These are phyloP conservation scores for Suillus spraguei DNA, from an alignment of 768 basidiomycete genomes.

Conservation along the genomic window DNA sequence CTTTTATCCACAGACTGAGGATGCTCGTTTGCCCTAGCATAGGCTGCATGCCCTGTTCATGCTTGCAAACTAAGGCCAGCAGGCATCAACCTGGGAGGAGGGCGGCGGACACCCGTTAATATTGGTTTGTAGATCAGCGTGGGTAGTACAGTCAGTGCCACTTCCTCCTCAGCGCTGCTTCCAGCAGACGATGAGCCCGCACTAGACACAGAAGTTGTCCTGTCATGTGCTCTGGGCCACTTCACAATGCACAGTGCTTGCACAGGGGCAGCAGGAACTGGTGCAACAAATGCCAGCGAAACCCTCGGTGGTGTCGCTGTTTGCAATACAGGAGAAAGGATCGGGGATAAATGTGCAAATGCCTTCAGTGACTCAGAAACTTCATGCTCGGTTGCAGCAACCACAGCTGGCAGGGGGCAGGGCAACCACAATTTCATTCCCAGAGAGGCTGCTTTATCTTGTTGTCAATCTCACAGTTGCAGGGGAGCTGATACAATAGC, in stretches of 20 bases:
- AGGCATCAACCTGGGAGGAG: slow-evolving; percentile 22
- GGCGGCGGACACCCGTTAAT: slow-evolving; percentile 30
- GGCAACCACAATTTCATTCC: slow-evolving; percentile 4
- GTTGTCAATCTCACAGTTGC: neutral
- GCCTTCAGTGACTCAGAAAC: neutral
- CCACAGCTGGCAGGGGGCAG: neutral
- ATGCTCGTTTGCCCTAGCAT: slow-evolving; percentile 11
- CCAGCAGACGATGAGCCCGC: slow-evolving; percentile 9
- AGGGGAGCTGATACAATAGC: neutral
- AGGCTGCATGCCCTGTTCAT: slow-evolving; percentile 1
- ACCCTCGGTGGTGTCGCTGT: slow-evolving; percentile 4
- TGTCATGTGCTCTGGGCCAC: slow-evolving; percentile 26
- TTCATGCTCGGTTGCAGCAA: neutral
- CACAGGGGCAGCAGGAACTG: slow-evolving; percentile 22
- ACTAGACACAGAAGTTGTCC: slow-evolving; percentile 20
- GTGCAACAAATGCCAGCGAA: slow-evolving; percentile 12
- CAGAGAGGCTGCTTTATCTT: slow-evolving; percentile 1
- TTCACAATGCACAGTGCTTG: slow-evolving; percentile 34
- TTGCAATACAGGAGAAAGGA: neutral
- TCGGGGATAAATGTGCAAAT: neutral
- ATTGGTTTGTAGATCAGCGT: slow-evolving; percentile 18
- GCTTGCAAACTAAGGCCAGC: slow-evolving; percentile 4
- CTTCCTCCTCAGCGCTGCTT: slow-evolving; percentile 8
- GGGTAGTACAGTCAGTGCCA: neutral
- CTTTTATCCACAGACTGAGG: slow-evolving; percentile 10